Evolutionary conservation across 2,329 filamentous ascomycete genomes (phyloP).

Genomic region (Aspergillus costaricaensis): DNA sequence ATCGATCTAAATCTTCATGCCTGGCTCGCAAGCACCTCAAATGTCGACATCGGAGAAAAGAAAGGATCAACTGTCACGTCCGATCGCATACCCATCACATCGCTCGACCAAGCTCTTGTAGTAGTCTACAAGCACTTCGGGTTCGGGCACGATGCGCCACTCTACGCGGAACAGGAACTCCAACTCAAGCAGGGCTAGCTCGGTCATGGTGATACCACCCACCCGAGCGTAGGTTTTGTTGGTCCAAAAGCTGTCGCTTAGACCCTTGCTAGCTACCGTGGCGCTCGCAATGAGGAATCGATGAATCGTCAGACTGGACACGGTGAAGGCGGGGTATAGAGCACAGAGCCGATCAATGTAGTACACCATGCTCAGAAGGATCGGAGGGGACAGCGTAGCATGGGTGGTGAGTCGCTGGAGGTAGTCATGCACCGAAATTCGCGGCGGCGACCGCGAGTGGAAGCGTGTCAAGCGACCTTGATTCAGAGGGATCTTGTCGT

Average conservation of each 20-base stretch:
- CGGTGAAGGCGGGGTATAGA: constrained; percentile 90
- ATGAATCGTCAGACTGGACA: constrained; percentile 94
- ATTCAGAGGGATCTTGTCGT: constrained; percentile 81
- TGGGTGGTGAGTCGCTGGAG: constrained; percentile 89
- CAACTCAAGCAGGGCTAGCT: constrained; percentile 86
- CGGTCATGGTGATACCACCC: constrained; percentile 85
- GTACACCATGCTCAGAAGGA: constrained; percentile 98
- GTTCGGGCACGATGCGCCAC: constrained; percentile 95
- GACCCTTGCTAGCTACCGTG: constrained; percentile 91
- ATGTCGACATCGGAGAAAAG: background rate
- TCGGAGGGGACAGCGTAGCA: constrained; percentile 86
- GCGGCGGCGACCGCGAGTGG: constrained; percentile 85
- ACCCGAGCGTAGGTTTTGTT: constrained; percentile 95
- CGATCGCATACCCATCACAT: constrained; percentile 60
- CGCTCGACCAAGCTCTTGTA: constrained; percentile 81
- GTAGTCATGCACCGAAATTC: constrained; percentile 93
- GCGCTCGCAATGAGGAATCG: constrained; percentile 95
- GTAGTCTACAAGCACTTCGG: constrained; percentile 90
- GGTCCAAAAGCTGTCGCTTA: constrained; percentile 98
- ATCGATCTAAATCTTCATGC: background rate
- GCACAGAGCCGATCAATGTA: constrained; percentile 95
- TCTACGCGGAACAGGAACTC: constrained; percentile 91
- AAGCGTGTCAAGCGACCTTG: constrained; percentile 89
- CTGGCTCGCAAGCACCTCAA: background rate
- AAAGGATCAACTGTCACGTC: constrained; percentile 29